These are phyloP conservation scores for Solanum appendiculatum DNA, from an alignment of 257 asterid species.

Conservation along the genomic window DNA sequence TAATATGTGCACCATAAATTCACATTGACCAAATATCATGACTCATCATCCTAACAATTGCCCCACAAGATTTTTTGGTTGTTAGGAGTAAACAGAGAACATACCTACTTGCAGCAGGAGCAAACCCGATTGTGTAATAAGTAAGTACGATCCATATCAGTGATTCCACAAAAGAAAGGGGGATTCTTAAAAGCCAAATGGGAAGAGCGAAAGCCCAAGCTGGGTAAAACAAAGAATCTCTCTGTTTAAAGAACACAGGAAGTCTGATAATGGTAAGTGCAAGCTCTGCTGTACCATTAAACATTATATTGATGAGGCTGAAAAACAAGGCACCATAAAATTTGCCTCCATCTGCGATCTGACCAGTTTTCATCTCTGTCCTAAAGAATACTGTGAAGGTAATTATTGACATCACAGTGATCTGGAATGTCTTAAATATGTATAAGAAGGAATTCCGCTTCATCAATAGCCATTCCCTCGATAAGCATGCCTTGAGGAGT, in stretches of 20 bases:
- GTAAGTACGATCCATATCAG: slow-evolving; percentile 80
- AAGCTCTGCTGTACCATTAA: slow-evolving; percentile 82
- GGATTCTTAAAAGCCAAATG: slow-evolving; percentile 78
- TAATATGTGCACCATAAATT: not conserved
- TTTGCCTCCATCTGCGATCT: slow-evolving; percentile 55
- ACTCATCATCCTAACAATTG: not conserved
- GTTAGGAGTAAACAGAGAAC: not conserved
- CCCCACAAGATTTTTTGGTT: not conserved
- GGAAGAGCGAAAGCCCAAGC: slow-evolving; percentile 97
- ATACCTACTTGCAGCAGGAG: slow-evolving; percentile 77
- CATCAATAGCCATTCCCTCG: slow-evolving; percentile 90
- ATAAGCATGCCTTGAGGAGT: slow-evolving; percentile 60
- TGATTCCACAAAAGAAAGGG: slow-evolving; percentile 79
- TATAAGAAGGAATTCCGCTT: slow-evolving; percentile 72
- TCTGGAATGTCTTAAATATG: slow-evolving; percentile 79
- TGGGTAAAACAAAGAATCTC: slow-evolving; percentile 78
- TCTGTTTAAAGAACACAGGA: slow-evolving; percentile 83
- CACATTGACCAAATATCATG: not conserved
- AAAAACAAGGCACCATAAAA: slow-evolving; percentile 84
- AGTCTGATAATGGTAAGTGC: slow-evolving; percentile 67
- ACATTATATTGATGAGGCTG: slow-evolving; percentile 77
- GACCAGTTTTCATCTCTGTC: slow-evolving; percentile 72
- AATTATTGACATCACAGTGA: slow-evolving; percentile 73
- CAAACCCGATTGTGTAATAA: slow-evolving; percentile 90
- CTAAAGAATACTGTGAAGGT: slow-evolving; percentile 84